Evolutionary conservation across 164 flowering plant genomes (phyloP).

Genomic region (Nelumbo lutea): DNA sequence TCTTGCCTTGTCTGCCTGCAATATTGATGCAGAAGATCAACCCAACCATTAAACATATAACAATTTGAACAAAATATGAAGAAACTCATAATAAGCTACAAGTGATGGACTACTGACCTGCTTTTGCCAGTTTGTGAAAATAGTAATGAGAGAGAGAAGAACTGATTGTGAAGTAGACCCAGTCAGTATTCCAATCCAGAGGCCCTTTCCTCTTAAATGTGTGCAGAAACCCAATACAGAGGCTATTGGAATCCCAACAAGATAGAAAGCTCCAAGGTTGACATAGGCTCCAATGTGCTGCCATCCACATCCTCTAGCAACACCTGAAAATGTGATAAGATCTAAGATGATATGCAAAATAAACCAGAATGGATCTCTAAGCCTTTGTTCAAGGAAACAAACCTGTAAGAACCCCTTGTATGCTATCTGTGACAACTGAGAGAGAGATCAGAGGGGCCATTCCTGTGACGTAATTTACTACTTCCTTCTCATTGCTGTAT

Average conservation of each 20-base stretch:
- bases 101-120: constrained; percentile 28
- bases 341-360: not conserved
- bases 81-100: not conserved
- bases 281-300: constrained; percentile 71
- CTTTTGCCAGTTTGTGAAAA: constrained; percentile 61
- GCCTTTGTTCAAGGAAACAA: not conserved
- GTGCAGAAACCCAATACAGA: constrained; percentile 40
- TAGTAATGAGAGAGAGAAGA: constrained; percentile 40
- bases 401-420: constrained; percentile 85
- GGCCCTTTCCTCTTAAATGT: constrained; percentile 53
- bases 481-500: constrained; percentile 78
- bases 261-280: constrained; percentile 66
- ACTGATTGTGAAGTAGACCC: constrained; percentile 48
- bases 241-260: constrained; percentile 62
- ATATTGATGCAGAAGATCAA: not conserved
- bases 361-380: not conserved
- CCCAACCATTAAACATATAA: not conserved
- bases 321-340: constrained; percentile 28
- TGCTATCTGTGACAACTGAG: constrained; percentile 48
- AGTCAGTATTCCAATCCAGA: constrained; percentile 63
- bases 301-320: constrained; percentile 87
- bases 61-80: not conserved
- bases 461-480: constrained; percentile 53
- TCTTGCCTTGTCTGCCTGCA: constrained; percentile 41
- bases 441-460: constrained; percentile 72